Base-by-base conservation (phyloP, 371 early-diverging fungal species). In the Rhizopus sp. region DNA sequence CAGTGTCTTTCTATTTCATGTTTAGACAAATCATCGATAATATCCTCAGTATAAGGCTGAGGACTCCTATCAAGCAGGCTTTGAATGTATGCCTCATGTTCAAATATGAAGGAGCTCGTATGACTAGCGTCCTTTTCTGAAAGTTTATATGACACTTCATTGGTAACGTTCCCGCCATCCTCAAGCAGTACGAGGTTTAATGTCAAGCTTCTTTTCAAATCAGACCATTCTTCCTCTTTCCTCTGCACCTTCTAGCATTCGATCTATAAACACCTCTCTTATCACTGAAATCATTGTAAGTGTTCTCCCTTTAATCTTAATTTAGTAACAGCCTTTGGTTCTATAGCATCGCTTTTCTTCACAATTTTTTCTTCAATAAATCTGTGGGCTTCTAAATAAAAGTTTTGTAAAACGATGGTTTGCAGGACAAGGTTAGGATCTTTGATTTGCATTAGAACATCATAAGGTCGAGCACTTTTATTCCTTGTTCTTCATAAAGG, bases 351-450 rank as follows among this genome's bases (percentile, higher is more conserved):
- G 42, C 39, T 33, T 42, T 42, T 53, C 13, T 55, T 55, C 32
- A 35, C 34, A 46, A 13, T 55, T 47, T 46, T 38, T 48, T 55
- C 30, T 54, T 44, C 55, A 55, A 37, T n/a, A 37, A 47, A 35
- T 34, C 37, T 45, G 31, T 30, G 31, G 31, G 30, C 15, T 55
- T 40, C 47, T 46, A 53, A 52, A 39, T 59, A 52, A 32, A 39
- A 45, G 50, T 31, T 35, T 53, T 42, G 55, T 45, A 17, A 32
- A 12, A 48, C 46, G 12, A 60, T 37, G 29, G 49, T 60, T 53
- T 60, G 49, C 3, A 48, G 49, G n/a, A 60, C 49, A 53, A 53
- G 41, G 31, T 60, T 60, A 23, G 54, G 44, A 38, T 60, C 54
- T 9, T 10, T 32, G 12, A 39, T 47, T 37, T 53, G 15, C n/a